Percentiles rank a stretch among this genome's conserved stretches.
Conservation (phyloP, 371 early-diverging fungal genomes). For the Coemansia sp. region DNA sequence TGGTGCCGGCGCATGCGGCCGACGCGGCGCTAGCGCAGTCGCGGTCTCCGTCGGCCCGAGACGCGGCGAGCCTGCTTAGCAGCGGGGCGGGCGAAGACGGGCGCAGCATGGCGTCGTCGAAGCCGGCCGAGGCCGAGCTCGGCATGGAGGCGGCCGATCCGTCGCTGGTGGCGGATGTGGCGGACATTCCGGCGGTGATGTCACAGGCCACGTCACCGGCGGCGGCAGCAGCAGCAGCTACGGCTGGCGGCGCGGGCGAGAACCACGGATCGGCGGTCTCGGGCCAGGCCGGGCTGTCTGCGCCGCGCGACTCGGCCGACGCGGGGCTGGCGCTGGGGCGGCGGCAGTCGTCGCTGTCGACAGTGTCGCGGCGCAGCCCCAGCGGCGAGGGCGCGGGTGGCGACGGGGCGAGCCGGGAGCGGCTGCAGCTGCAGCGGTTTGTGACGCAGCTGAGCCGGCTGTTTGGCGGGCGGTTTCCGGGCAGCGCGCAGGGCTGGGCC, state of each 20-base stretch:
- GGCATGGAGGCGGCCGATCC: conserved; percentile 23
- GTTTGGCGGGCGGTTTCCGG: conserved; percentile 51
- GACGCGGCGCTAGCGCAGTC: neutral
- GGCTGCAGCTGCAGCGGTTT: conserved; percentile 27
- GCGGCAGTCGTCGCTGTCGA: conserved; percentile 21
- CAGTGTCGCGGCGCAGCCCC: conserved; percentile 17
- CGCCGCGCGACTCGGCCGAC: neutral
- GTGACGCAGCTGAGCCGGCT: conserved; percentile 33
- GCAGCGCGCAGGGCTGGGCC: conserved; percentile 84
- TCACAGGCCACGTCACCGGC: conserved; percentile 17
- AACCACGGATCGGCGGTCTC: too few relatives aligned
- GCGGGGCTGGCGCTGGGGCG: neutral
- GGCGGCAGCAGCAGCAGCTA: too few relatives aligned
- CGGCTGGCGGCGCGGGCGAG: neutral
- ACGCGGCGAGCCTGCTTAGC: neutral
- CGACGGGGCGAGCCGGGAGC: conserved; percentile 12
- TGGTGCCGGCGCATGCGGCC: neutral
- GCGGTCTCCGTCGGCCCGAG: neutral
- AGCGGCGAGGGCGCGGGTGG: neutral
- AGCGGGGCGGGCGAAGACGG: neutral
- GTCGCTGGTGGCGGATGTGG: conserved; percentile 41
- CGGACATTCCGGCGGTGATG: conserved; percentile 15
- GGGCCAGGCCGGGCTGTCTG: neutral
- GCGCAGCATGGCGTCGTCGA: neutral
- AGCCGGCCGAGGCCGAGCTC: neutral